phyloP scores from a whole-genome alignment of 441 rosid species.

The Bocquillonia castaneifolia region DNA sequence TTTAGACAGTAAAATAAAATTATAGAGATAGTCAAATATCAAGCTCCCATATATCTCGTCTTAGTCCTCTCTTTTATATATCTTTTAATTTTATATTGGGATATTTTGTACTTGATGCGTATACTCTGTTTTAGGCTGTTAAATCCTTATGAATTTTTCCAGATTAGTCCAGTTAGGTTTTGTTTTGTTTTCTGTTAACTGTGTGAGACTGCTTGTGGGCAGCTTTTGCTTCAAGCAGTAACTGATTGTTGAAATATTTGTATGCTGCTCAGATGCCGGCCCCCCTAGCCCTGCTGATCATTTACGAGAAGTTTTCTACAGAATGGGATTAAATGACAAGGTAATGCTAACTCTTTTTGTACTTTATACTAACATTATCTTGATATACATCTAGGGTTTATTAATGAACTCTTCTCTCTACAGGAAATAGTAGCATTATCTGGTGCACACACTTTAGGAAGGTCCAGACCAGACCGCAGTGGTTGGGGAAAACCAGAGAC shows the following conservation, averaged over 20 bases:
- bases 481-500: constrained; percentile 97
- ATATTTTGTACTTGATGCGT: neutral
- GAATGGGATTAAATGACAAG: constrained; percentile 91
- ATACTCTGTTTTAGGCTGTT: neutral
- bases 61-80: too few relatives aligned
- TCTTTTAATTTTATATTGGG: neutral
- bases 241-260: constrained; percentile 13
- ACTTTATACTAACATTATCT: constrained; percentile 10
- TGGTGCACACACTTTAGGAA: constrained; percentile 92
- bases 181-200: neutral
- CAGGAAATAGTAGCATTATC: constrained; percentile 94
- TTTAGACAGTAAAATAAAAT: too few relatives aligned
- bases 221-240: neutral
- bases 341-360: constrained; percentile 27
- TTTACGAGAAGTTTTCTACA: constrained; percentile 74
- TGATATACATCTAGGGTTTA: constrained; percentile 10
- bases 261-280: constrained; percentile 59
- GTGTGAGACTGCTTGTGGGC: neutral
- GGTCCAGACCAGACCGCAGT: constrained; percentile 93
- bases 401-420: constrained; percentile 18
- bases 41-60: too few relatives aligned
- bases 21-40: too few relatives aligned
- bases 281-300: constrained; percentile 85
- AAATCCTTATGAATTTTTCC: neutral
- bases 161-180: neutral